These are phyloP conservation scores for Penicillium sp. DNA, from an alignment of 2,329 filamentous ascomycete genomes.

Conservation along the genomic window DNA sequence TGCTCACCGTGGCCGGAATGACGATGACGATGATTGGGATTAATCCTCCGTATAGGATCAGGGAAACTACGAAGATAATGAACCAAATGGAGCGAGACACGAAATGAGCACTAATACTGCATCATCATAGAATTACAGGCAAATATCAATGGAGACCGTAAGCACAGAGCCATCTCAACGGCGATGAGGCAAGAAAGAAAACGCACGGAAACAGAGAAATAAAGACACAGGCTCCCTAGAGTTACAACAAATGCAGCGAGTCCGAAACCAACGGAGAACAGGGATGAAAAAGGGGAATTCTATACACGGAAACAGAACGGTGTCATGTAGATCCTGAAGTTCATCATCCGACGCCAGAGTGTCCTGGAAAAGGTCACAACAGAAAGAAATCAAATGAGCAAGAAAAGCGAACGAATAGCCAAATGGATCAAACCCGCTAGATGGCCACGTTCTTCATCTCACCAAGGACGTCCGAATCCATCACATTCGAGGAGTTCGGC, in stretches of 20 bases:
- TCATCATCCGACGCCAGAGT: slow-evolving; percentile 23
- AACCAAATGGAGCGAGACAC: slow-evolving; percentile 10
- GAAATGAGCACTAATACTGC: slow-evolving; percentile 24
- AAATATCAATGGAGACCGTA: slow-evolving; percentile 21
- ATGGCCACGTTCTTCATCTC: slow-evolving; percentile 48
- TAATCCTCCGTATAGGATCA: slow-evolving; percentile 21
- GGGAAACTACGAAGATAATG: slow-evolving; percentile 1
- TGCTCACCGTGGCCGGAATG: slow-evolving; percentile 12
- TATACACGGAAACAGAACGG: slow-evolving; percentile 31
- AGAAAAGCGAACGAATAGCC: slow-evolving; percentile 5
- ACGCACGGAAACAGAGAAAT: no score
- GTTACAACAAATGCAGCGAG: slow-evolving; percentile 27
- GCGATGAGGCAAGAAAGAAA: slow-evolving; percentile 8
- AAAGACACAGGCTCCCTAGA: slow-evolving; percentile 20
- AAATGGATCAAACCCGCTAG: slow-evolving; percentile 20
- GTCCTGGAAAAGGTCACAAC: slow-evolving; percentile 17
- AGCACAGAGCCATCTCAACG: slow-evolving; percentile 19
- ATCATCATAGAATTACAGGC: slow-evolving; percentile 35
- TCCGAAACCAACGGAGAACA: slow-evolving; percentile 18
- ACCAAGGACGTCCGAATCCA: slow-evolving; percentile 39
- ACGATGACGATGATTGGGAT: slow-evolving; percentile 45
- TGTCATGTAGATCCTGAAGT: slow-evolving; percentile 23
- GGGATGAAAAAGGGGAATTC: slow-evolving; percentile 23
- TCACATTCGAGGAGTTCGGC: slow-evolving; percentile 24
- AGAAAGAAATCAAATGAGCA: slow-evolving; percentile 10